Conservation (phyloP, 1,284 basidiomycete genomes). For the Ustilago nuda region DNA sequence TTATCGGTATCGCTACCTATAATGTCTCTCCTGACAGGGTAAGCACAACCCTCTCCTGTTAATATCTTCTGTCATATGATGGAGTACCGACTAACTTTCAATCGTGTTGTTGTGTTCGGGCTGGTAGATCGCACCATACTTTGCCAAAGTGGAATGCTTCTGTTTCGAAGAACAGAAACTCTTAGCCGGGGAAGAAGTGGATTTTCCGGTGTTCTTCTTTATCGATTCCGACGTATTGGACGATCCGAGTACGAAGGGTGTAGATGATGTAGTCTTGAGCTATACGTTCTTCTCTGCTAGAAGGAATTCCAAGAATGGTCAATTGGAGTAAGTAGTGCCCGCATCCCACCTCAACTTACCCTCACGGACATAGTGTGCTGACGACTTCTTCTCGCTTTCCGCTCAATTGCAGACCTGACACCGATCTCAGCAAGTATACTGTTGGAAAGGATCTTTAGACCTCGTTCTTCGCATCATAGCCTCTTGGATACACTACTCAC, state of each 20-base stretch:
- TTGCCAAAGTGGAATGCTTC: slow-evolving; percentile 99
- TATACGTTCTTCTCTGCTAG: slow-evolving; percentile 92
- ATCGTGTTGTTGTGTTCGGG: not conserved
- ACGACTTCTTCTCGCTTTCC: not conserved
- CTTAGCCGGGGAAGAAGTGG: slow-evolving; percentile 93
- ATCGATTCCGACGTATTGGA: slow-evolving; percentile 96
- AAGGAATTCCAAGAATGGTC: slow-evolving; percentile 68
- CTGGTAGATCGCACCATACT: slow-evolving; percentile 91
- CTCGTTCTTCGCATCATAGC: not conserved
- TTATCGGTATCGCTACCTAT: slow-evolving; percentile 98
- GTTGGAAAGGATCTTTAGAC: slow-evolving; percentile 52
- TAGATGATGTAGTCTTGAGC: slow-evolving; percentile 91
- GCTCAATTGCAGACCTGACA: slow-evolving; percentile 57
- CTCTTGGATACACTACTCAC: slow-evolving; percentile 11
- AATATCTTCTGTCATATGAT: not conserved
- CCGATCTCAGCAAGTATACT: slow-evolving; percentile 60
- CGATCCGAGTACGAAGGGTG: slow-evolving; percentile 84
- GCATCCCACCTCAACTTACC: not conserved
- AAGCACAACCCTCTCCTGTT: slow-evolving; percentile 58
- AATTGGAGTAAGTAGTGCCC: slow-evolving; percentile 59
- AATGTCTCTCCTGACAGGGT: slow-evolving; percentile 94
- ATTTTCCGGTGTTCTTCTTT: slow-evolving; percentile 98
- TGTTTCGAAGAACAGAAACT: slow-evolving; percentile 99
- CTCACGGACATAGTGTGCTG: not conserved
- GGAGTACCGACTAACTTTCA: not conserved